Conservation (phyloP, 2,329 filamentous ascomycete genomes). For the Fulvia fulva region DNA sequence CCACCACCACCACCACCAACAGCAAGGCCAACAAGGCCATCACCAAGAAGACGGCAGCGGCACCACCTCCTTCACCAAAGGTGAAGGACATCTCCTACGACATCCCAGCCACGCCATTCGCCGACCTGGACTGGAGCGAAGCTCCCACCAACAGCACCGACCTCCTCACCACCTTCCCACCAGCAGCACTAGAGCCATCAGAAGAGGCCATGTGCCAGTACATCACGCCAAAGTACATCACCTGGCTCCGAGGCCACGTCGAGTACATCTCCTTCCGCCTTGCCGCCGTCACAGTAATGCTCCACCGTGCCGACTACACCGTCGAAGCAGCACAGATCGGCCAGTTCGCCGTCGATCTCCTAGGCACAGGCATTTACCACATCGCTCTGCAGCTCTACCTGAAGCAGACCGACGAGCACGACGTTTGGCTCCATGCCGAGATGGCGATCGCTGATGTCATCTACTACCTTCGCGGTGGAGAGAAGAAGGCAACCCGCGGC, state of each 20-base stretch:
- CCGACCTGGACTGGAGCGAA: not conserved
- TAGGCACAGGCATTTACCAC: not conserved
- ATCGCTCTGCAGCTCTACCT: not conserved
- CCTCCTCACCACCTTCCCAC: not conserved
- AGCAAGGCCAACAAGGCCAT: not conserved
- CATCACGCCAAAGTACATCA: not conserved
- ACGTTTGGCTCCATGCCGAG: not conserved
- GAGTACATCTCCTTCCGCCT: not conserved
- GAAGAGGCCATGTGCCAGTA: not conserved
- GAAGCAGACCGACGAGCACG: not conserved
- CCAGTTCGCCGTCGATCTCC: slow-evolving; percentile 2
- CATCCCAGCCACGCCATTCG: not conserved
- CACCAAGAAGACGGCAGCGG: not conserved
- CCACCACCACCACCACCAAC: not conserved
- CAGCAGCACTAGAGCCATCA: not conserved
- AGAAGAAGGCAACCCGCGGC: not conserved
- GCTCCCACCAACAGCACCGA: not conserved
- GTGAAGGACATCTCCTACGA: not conserved
- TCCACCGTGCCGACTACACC: not conserved
- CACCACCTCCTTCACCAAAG: not conserved
- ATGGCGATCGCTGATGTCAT: not conserved
- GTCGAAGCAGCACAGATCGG: not conserved
- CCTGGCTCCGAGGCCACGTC: not conserved
- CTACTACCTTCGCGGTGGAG: not conserved
- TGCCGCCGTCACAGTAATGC: not conserved